Evolutionary conservation across 2,329 filamentous ascomycete species (phyloP), one percentile per base, ranked within the genome.

Genomic region (Xylaria sp.): DNA sequence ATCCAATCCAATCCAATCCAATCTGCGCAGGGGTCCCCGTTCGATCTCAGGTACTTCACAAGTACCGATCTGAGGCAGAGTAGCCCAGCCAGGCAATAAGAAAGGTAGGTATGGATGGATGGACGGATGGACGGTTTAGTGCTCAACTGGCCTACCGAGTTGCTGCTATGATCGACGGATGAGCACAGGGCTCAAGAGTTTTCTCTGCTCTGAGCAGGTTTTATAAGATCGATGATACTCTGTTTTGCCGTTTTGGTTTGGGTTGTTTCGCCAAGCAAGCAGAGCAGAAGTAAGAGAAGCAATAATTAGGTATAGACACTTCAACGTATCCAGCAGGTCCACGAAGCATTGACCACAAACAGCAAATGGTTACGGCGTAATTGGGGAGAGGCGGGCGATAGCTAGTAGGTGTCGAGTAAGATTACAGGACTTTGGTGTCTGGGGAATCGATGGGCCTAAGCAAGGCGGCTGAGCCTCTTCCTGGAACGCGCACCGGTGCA

Each of bases 161-260:
- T 42, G 60, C 53, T 55, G 60, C 53, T 55, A 55, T 67, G 64
- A 69, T 69, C 68, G 47, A 69, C 68, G 50, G 62, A 62, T 65
- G 63, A 24, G 32, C 58, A 59, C 63, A 55, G 58, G 58, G 53
- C 68, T 39, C 45, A 39, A n/a, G 50, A 55, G 50, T 47, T 54
- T n/a, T n/a, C n/a, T n/a, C n/a, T n/a, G n/a, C 54, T 39, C 53
- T 17, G 19, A 51, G 32, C 39, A 59, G 45, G 53, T 57, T 60
- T 63, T 45, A 57, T 57, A 50, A 61, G n/a, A 65, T 30, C n/a
- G 24, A 27, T 27, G 24, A 27, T 27, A 27, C 36, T 63, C 57
- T 60, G 68, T 50, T 61, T 50, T 60, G 58, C 59, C 65, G 65
- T 59, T 64, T 61, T 24, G 68, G 62, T 60, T 67, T 53, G 57